A percentile compares a stretch with the other conserved stretches of the same genome.
phyloP scores from a whole-genome alignment of 305 asterid genomes.

The Coffea humblotiana region DNA sequence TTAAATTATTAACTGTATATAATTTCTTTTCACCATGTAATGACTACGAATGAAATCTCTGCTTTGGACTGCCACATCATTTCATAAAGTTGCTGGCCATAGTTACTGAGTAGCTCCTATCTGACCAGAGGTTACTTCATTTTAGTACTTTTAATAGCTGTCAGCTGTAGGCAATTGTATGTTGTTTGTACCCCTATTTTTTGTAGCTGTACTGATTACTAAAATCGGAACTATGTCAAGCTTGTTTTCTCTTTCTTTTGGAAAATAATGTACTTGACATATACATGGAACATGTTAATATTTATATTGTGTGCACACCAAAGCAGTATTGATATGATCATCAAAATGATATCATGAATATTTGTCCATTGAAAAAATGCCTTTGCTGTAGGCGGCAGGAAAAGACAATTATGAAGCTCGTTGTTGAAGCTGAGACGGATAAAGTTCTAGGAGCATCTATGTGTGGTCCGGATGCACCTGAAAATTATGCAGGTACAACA shows the following conservation, averaged over 20 bases:
- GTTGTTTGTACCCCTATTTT: background rate
- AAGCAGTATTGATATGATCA: background rate
- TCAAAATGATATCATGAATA: too few species aligned
- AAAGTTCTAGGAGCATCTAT: constrained; percentile 98
- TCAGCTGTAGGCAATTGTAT: background rate
- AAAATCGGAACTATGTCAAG: background rate
- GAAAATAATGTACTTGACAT: background rate
- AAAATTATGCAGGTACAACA: constrained; percentile 89
- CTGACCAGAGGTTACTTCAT: background rate
- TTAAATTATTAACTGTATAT: background rate
- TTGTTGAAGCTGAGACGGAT: constrained; percentile 85
- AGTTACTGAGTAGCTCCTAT: background rate
- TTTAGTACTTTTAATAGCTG: background rate
- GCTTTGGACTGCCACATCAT: background rate
- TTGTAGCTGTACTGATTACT: background rate
- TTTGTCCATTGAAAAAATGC: background rate
- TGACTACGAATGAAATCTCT: background rate
- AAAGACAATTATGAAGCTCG: constrained; percentile 87
- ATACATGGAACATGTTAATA: background rate
- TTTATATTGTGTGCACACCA: background rate
- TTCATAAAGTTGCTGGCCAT: background rate
- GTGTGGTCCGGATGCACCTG: constrained; percentile 99
- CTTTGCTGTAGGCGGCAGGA: constrained; percentile 73
- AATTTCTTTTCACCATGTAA: background rate
- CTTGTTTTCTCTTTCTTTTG: background rate